Conservation (phyloP, 805 yeast genomes). For the Pichia deserticola region DNA sequence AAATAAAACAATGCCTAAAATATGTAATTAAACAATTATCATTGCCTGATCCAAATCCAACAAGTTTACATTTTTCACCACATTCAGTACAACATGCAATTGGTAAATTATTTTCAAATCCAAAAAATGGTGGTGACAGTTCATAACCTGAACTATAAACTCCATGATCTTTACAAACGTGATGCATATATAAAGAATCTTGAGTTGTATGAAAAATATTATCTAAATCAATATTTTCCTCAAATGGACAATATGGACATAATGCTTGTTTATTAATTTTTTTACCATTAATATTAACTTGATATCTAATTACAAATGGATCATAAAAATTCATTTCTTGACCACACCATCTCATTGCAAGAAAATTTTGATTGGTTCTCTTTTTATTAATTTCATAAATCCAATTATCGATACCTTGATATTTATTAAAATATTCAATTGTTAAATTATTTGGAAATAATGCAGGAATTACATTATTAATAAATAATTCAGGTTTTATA, state of each 20-base stretch:
- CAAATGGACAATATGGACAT: conserved; percentile 25
- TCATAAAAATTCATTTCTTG: conserved; percentile 11
- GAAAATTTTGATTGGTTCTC: neutral
- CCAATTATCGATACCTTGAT: conserved; percentile 10
- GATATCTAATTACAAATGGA: conserved; percentile 16
- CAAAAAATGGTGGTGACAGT: conserved; percentile 21
- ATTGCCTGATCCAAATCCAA: neutral
- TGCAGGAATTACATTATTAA: neutral
- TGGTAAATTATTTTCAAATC: neutral
- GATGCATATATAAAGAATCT: conserved; percentile 27
- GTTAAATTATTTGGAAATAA: conserved; percentile 6
- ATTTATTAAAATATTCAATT: neutral
- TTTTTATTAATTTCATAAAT: conserved; percentile 3
- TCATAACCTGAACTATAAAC: conserved; percentile 26
- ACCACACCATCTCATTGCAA: conserved; percentile 8
- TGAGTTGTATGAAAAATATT: conserved; percentile 19
- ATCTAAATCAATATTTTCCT: conserved; percentile 1
- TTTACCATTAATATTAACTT: neutral
- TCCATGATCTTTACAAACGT: conserved; percentile 29
- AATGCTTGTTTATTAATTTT: conserved; percentile 20
- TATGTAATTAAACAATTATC: conserved; percentile 1
- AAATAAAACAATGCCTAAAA: conserved; percentile 2
- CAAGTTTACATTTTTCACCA: neutral
- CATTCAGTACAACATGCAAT: conserved; percentile 3
- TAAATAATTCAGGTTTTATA: neutral